A percentile compares a stretch with the other conserved stretches of the same genome.
phyloP scores from a whole-genome alignment of 768 basidiomycete species.

The Tylopilus subfusipes region DNA sequence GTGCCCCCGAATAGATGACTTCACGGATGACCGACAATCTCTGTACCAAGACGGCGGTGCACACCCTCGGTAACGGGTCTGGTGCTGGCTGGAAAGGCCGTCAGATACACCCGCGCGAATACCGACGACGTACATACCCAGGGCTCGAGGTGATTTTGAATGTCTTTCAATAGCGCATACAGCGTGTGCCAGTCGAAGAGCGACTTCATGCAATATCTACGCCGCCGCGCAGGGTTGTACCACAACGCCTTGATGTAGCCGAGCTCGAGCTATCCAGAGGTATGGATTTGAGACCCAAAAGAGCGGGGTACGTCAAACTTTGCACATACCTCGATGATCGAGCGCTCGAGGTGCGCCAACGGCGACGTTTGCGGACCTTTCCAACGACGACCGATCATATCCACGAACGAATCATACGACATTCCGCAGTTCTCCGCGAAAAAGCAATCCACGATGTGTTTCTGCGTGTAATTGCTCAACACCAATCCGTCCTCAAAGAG shows the following conservation, averaged over 20 bases:
- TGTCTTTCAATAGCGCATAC: constrained; percentile 43
- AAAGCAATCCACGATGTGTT: constrained; percentile 61
- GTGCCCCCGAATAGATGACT: constrained; percentile 71
- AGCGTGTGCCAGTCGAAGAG: constrained; percentile 64
- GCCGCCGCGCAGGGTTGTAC: constrained; percentile 64
- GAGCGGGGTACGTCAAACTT: neutral
- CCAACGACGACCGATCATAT: constrained; percentile 40
- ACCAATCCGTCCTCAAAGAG: constrained; percentile 56
- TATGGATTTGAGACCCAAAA: neutral
- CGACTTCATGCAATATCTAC: constrained; percentile 61
- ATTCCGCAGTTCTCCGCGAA: constrained; percentile 60
- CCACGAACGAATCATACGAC: constrained; percentile 45
- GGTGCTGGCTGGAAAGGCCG: constrained; percentile 14
- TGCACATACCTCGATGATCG: constrained; percentile 34
- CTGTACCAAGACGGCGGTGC: constrained; percentile 47
- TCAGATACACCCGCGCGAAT: constrained; percentile 1
- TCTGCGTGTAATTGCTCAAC: constrained; percentile 45
- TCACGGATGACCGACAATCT: constrained; percentile 61
- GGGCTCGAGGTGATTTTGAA: constrained; percentile 20
- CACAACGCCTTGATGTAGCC: constrained; percentile 59
- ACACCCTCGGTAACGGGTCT: constrained; percentile 28
- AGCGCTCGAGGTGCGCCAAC: constrained; percentile 40
- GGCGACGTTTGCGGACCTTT: constrained; percentile 34
- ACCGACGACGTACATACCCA: constrained; percentile 5
- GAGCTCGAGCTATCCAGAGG: constrained; percentile 46